Conservation (phyloP, 768 basidiomycete species). For the Galerina marginata region DNA sequence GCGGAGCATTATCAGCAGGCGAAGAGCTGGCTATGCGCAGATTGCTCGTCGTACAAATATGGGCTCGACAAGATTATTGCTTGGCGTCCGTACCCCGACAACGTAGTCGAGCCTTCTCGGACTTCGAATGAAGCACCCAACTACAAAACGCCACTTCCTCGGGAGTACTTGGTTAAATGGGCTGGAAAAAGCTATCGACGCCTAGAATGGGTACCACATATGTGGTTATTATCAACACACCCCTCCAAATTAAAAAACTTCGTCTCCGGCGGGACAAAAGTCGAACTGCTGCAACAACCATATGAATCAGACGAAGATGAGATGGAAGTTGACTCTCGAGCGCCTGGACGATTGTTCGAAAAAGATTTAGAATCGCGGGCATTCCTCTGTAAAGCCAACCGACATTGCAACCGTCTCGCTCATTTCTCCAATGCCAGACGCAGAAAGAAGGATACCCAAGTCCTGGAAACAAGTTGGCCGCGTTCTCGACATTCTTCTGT, state of each 20-base stretch:
- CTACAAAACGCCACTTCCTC: slow-evolving; percentile 68
- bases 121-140: slow-evolving; percentile 43
- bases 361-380: slow-evolving; percentile 43
- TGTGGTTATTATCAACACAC: slow-evolving; percentile 81
- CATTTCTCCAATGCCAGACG: slow-evolving; percentile 62
- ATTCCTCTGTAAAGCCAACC: slow-evolving; percentile 38
- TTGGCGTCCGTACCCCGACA: slow-evolving; percentile 83
- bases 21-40: slow-evolving; percentile 70
- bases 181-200: slow-evolving; percentile 76
- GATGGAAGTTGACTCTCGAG: slow-evolving; percentile 32
- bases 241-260: slow-evolving; percentile 79
- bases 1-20: slow-evolving; percentile 65
- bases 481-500: slow-evolving; percentile 81
- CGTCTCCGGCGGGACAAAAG: slow-evolving; percentile 67
- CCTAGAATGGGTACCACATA: slow-evolving; percentile 89
- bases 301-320: slow-evolving; percentile 36
- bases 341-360: slow-evolving; percentile 42
- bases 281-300: slow-evolving; percentile 63
- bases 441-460: slow-evolving; percentile 73
- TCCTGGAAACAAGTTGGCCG: slow-evolving; percentile 92
- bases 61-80: slow-evolving; percentile 85
- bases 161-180: slow-evolving; percentile 97
- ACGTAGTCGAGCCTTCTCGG: slow-evolving; percentile 58
- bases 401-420: slow-evolving; percentile 30
- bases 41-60: slow-evolving; percentile 77